A percentile compares a stretch with the other conserved stretches of the same genome.
Evolutionary conservation across 306 rosid species (phyloP).

Genomic region (Vicia faba): DNA sequence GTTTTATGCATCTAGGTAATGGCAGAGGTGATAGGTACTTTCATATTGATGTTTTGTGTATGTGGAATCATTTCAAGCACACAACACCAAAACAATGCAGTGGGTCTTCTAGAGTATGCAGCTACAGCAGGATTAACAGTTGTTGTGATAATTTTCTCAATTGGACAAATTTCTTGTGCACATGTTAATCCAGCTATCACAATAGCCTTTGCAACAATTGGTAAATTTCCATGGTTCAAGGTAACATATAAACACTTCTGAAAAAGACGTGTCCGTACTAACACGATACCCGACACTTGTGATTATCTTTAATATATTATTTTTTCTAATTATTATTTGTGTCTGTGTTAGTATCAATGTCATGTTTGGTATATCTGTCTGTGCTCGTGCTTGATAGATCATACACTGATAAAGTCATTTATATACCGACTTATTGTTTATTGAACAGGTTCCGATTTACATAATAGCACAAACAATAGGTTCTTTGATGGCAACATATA

Average conservation of each 20-base stretch:
- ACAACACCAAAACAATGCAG: slow-evolving; percentile 34
- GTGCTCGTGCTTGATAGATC: no score
- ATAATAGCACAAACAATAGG: slow-evolving; percentile 66
- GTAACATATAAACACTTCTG: not conserved
- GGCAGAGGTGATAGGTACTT: slow-evolving; percentile 83
- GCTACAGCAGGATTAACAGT: slow-evolving; percentile 84
- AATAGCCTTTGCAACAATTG: slow-evolving; percentile 77
- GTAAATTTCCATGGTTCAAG: slow-evolving; percentile 78
- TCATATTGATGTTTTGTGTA: slow-evolving; percentile 72
- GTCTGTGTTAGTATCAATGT: no score
- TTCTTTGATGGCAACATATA: slow-evolving; percentile 63
- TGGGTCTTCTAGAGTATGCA: slow-evolving; percentile 78
- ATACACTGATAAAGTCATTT: no score
- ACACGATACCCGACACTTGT: no score
- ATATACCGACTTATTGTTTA: slow-evolving; percentile 10
- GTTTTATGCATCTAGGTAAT: slow-evolving; percentile 52
- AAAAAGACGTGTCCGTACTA: no score
- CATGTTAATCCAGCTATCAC: slow-evolving; percentile 91
- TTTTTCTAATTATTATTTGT: no score
- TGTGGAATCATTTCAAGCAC: slow-evolving; percentile 50
- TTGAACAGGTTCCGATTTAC: slow-evolving; percentile 67
- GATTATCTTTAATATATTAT: no score
- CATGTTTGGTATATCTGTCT: no score
- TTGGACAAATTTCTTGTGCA: slow-evolving; percentile 77
- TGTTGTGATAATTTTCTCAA: slow-evolving; percentile 65